Evolutionary conservation across 2,329 filamentous ascomycete genomes (phyloP).

Genomic region (Alternaria consortialis): DNA sequence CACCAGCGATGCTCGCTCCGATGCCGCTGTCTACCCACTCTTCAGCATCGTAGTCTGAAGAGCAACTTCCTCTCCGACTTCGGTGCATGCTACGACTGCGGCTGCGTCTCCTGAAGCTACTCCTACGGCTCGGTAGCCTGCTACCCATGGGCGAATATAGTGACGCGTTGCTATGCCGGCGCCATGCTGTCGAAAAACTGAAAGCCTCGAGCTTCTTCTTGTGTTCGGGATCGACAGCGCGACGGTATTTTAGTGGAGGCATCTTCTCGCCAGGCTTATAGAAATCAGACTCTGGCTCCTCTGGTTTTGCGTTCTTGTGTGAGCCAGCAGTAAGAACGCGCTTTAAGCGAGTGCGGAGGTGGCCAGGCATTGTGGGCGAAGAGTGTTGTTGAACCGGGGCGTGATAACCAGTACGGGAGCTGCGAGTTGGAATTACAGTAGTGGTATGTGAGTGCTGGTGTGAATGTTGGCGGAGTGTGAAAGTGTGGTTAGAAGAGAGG

Average conservation of each 20-base stretch:
- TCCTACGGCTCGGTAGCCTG: constrained; percentile 54
- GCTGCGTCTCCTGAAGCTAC: constrained; percentile 45
- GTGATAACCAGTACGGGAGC: background rate
- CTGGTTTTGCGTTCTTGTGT: constrained; percentile 40
- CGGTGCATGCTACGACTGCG: constrained; percentile 41
- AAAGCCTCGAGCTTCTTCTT: constrained; percentile 60
- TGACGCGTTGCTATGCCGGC: constrained; percentile 55
- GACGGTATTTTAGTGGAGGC: constrained; percentile 61
- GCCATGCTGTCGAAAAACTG: constrained; percentile 58
- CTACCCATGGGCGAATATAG: constrained; percentile 61
- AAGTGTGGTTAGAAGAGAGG: constrained; percentile 12
- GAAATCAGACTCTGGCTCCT: constrained; percentile 55
- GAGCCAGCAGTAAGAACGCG: constrained; percentile 53
- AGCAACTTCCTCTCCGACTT: constrained; percentile 49
- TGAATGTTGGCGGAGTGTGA: constrained; percentile 1
- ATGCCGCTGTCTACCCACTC: constrained; percentile 49
- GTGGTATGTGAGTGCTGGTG: constrained; percentile 7
- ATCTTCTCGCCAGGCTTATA: constrained; percentile 63
- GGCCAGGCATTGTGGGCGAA: constrained; percentile 49
- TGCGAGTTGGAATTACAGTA: constrained; percentile 1
- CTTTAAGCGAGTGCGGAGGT: constrained; percentile 57
- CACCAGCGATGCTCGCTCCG: constrained; percentile 45
- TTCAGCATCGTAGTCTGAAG: constrained; percentile 51
- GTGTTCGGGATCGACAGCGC: constrained; percentile 60
- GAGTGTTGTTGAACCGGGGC: constrained; percentile 1